Percentiles rank a stretch among this genome's conserved stretches.
Evolutionary conservation across 2,329 filamentous ascomycete species (phyloP).

Genomic region (Hypoxylon sp.): DNA sequence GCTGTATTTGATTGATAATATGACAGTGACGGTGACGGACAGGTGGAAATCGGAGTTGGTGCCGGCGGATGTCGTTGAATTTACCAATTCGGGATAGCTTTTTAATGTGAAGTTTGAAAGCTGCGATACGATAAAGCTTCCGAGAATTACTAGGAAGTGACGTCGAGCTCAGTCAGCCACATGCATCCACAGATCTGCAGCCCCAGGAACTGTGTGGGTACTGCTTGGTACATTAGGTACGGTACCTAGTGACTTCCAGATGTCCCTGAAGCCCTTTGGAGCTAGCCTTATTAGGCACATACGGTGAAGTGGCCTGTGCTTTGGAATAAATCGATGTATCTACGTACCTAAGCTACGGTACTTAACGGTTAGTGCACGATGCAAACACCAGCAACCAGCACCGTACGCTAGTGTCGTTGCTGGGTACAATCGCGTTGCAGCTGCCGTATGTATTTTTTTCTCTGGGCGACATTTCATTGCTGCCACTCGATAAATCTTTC

Average conservation of each 20-base stretch:
- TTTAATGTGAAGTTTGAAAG: constrained; percentile 30
- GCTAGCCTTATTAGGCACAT: background rate
- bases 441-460: constrained; percentile 23
- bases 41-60: constrained; percentile 11
- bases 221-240: constrained; percentile 1
- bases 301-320: background rate
- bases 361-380: background rate
- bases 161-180: constrained; percentile 33
- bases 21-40: background rate
- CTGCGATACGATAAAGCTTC: constrained; percentile 8
- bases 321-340: background rate
- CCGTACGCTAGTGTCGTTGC: constrained; percentile 30
- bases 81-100: constrained; percentile 47
- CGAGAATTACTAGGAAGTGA: constrained; percentile 28
- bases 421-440: constrained; percentile 36
- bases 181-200: constrained; percentile 9
- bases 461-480: constrained; percentile 18
- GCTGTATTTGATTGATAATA: constrained; percentile 7
- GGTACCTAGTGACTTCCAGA: constrained; percentile 2
- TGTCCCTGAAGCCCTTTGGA: background rate
- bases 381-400: background rate
- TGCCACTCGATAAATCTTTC: constrained; percentile 17
- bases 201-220: constrained; percentile 16
- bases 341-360: constrained; percentile 8
- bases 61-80: constrained; percentile 33